phyloP scores from a whole-genome alignment of 192 early-diverging fungal species.

The Jimgerdemannia flammicorona region DNA sequence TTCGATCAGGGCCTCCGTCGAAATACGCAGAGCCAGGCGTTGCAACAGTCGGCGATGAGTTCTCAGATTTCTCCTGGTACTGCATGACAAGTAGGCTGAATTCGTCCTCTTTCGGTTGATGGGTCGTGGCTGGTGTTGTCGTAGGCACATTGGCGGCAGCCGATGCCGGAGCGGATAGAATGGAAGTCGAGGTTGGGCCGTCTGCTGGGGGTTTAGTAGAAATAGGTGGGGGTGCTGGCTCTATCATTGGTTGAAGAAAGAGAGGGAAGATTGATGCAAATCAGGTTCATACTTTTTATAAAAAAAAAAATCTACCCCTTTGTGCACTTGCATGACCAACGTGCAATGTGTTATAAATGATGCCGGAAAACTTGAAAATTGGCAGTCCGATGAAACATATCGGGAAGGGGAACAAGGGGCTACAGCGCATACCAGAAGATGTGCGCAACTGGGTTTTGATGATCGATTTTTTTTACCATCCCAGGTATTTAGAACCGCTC shows the following conservation, averaged over 20 bases:
- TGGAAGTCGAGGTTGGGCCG: neutral
- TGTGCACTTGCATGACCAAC: too few relatives aligned
- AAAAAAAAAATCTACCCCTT: neutral
- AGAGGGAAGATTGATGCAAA: neutral
- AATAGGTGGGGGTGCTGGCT: neutral
- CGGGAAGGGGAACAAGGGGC: too few relatives aligned
- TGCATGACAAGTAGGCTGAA: neutral
- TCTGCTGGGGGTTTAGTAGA: neutral
- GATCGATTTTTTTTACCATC: too few relatives aligned
- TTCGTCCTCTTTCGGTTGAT: neutral
- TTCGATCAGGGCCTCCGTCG: neutral
- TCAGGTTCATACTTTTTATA: too few relatives aligned
- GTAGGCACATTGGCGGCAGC: neutral
- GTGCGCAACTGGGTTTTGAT: too few relatives aligned
- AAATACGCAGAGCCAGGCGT: neutral
- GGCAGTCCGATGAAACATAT: too few relatives aligned
- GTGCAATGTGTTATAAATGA: too few relatives aligned
- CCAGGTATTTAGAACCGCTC: too few relatives aligned
- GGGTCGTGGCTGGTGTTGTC: neutral
- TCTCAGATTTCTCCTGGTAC: neutral
- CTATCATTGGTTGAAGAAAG: neutral
- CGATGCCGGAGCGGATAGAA: neutral
- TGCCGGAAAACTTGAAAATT: too few relatives aligned
- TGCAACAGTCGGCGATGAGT: neutral
- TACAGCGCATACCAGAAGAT: too few relatives aligned